Evolutionary conservation across 2,329 filamentous ascomycete genomes (phyloP), one percentile per base, ranked within the genome.

Genomic region (Fusarium sp.): DNA sequence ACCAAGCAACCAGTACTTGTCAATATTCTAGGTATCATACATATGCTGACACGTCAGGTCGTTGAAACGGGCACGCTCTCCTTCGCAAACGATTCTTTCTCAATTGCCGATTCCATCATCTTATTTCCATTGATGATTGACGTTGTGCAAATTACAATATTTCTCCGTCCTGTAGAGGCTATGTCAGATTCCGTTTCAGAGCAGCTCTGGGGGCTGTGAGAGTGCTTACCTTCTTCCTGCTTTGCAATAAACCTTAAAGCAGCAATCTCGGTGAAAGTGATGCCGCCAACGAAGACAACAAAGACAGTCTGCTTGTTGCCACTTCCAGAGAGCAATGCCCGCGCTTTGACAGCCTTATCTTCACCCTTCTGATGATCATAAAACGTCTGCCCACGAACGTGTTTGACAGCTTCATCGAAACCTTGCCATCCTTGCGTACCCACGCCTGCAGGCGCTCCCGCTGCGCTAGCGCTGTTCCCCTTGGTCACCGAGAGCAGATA

Each of bases 221-320:
- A 55, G 22, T 61, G 77, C 85, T 74, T 79, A 90, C 90, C 88
- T 86, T 93, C 89, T 90, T 96, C 91, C 81, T 95, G 91, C 79
- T 91, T 91, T 14, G 93, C 94, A 74, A 99, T 92, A 79, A 97
- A 98, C 60, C 97, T 88, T 79, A 99, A 80, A 25, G 97, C 96
- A 44, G 97, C 94, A 80, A 99, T 95, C 82, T 99, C 96, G 0
- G 96, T 95, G 79, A 97, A 97, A 0, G 94, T 98, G 61, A 99
- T 93, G 4, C 96, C 97, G n/a, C 96, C 96, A 22, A 99, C 85
- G 82, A 98, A 98, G 75, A 98, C 97, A n/a, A 99, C 91, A 78
- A 98, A 93, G 1, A 97, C 92, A 1, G 93, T 95, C 85, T 97
- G 97, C 80, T 91, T 91, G 55, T 89, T 89, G 20, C 89, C 88